Conservation (phyloP, 352 stramenopile genomes). For the Halophytophthora polymorphica region DNA sequence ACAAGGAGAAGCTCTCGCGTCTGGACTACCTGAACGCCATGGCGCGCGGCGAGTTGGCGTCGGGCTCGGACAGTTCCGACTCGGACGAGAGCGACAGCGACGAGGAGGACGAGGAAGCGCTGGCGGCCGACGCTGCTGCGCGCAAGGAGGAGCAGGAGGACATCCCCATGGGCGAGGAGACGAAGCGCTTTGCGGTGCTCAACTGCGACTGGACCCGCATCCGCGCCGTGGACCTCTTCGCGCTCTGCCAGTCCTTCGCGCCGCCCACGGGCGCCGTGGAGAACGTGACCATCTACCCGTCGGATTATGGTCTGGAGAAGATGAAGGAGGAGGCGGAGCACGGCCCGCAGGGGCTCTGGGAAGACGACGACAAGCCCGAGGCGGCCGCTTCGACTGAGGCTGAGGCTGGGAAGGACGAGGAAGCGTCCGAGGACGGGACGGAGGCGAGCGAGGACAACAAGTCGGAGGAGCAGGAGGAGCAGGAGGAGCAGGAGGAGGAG, state of each 20-base stretch:
- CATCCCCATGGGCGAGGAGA: constrained; percentile 81
- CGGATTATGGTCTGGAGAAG: constrained; percentile 93
- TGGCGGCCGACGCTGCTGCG: constrained; percentile 28
- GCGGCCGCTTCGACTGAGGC: constrained; percentile 9
- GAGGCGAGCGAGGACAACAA: constrained; percentile 17
- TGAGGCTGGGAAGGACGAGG: constrained; percentile 22
- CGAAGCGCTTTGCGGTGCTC: constrained; percentile 90
- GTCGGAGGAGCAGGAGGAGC: constrained; percentile 13
- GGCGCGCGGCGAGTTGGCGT: constrained; percentile 75
- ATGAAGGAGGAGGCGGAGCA: constrained; percentile 89
- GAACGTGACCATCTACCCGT: constrained; percentile 94
- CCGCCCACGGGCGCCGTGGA: constrained; percentile 85
- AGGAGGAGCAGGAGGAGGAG: constrained; percentile 32
- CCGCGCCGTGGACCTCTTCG: constrained; percentile 94
- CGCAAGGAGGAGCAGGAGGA: constrained; percentile 62
- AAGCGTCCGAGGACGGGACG: constrained; percentile 9
- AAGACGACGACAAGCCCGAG: constrained; percentile 36
- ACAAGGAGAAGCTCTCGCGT: constrained; percentile 63
- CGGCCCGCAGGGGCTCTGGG: constrained; percentile 64
- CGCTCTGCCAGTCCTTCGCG: constrained; percentile 93
- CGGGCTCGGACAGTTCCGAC: constrained; percentile 44
- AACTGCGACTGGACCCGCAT: constrained; percentile 98
- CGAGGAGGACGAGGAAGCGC: constrained; percentile 37
- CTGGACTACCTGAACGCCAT: constrained; percentile 87
- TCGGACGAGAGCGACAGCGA: constrained; percentile 53